phyloP scores from a whole-genome alignment of 2,329 filamentous ascomycete genomes.

The Fusarium longipes region DNA sequence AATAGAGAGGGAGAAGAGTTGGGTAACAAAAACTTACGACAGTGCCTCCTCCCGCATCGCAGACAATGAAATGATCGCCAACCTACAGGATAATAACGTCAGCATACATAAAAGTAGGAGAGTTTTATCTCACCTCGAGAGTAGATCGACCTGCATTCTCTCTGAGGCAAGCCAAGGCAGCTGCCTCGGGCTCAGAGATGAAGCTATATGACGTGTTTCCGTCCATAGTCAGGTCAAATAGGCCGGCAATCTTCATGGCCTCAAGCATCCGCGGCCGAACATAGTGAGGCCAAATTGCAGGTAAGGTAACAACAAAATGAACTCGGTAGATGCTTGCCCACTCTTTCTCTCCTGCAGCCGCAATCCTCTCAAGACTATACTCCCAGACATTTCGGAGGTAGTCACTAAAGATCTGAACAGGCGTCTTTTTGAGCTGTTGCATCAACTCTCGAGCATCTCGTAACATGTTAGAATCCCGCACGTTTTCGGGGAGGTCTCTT shows the following conservation, averaged over 20 bases:
- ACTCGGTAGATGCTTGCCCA: slow-evolving; percentile 46
- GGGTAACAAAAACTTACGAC: slow-evolving; percentile 43
- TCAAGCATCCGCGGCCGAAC: slow-evolving; percentile 52
- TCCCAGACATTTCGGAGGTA: slow-evolving; percentile 53
- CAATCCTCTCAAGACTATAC: slow-evolving; percentile 46
- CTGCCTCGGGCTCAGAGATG: slow-evolving; percentile 60
- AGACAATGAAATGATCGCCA: slow-evolving; percentile 50
- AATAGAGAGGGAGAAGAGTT: neutral
- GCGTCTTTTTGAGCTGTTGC: slow-evolving; percentile 32
- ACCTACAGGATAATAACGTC: slow-evolving; percentile 3
- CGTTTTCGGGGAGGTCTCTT: slow-evolving; percentile 45
- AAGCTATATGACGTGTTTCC: slow-evolving; percentile 51
- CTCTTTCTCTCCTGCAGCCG: slow-evolving; percentile 34
- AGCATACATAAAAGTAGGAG: neutral
- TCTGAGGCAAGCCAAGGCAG: slow-evolving; percentile 53
- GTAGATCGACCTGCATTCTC: slow-evolving; percentile 42
- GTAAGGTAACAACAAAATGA: slow-evolving; percentile 56
- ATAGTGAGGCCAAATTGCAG: slow-evolving; percentile 59
- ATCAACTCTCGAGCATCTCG: slow-evolving; percentile 17
- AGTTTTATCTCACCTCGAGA: slow-evolving; percentile 33
- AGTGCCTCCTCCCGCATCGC: slow-evolving; percentile 54
- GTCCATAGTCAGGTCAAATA: slow-evolving; percentile 45
- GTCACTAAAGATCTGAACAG: slow-evolving; percentile 48
- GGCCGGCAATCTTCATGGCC: slow-evolving; percentile 52
- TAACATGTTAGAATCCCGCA: slow-evolving; percentile 44